These are phyloP conservation scores for Zygotorulaspora danielsina DNA, from an alignment of 805 yeast genomes.

Conservation along the genomic window DNA sequence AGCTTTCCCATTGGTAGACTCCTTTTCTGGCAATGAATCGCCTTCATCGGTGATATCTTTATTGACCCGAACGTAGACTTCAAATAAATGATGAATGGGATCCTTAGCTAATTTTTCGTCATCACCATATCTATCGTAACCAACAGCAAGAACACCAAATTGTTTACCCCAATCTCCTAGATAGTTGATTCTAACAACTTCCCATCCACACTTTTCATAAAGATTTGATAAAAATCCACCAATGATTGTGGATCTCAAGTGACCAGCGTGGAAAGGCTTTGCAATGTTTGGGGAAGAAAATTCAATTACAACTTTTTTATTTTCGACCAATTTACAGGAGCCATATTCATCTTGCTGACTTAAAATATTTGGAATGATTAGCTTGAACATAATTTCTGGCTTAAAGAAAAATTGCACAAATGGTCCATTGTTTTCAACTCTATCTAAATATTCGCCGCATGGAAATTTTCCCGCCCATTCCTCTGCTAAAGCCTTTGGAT, in stretches of 20 bases:
- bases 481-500: constrained; percentile 66
- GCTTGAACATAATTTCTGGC: constrained; percentile 57
- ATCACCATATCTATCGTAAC: constrained; percentile 79
- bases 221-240: constrained; percentile 92
- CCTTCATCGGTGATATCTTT: constrained; percentile 61
- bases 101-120: constrained; percentile 66
- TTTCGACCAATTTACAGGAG: constrained; percentile 63
- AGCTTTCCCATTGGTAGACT: constrained; percentile 73
- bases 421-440: constrained; percentile 80
- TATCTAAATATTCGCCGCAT: constrained; percentile 59
- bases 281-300: constrained; percentile 98
- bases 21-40: constrained; percentile 42
- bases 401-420: constrained; percentile 86
- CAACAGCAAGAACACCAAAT: constrained; percentile 93
- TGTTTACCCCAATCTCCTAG: constrained; percentile 99
- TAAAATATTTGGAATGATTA: constrained; percentile 68
- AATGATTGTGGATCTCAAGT: constrained; percentile 92
- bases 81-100: constrained; percentile 92
- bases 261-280: constrained; percentile 99
- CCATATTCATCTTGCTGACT: constrained; percentile 62
- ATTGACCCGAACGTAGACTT: constrained; percentile 86
- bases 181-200: constrained; percentile 89
- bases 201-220: constrained; percentile 87
- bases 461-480: constrained; percentile 81
- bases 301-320: constrained; percentile 73